phyloP scores from a whole-genome alignment of 192 early-diverging fungal species.

The Chytriomyces sp. region DNA sequence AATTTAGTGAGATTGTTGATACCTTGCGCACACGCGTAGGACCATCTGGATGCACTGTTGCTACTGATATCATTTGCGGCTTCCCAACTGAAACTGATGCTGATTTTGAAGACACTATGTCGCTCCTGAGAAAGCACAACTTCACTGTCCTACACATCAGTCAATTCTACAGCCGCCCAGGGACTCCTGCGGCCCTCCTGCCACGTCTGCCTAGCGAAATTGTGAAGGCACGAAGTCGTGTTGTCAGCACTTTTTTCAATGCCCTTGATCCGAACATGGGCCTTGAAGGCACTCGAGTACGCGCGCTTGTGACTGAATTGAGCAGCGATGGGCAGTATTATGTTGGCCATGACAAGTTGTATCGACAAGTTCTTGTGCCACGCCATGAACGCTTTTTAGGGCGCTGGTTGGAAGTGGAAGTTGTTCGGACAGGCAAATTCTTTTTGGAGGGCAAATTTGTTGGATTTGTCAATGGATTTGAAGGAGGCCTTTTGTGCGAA shows the following conservation, averaged over 20 bases:
- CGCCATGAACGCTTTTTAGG: constrained; percentile 44
- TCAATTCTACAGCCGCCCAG: constrained; percentile 62
- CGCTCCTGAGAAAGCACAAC: constrained; percentile 40
- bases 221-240: constrained; percentile 55
- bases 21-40: constrained; percentile 35
- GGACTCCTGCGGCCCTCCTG: constrained; percentile 62
- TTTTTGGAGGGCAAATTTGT: constrained; percentile 41
- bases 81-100: constrained; percentile 58
- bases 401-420: constrained; percentile 32
- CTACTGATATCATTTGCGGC: constrained; percentile 64
- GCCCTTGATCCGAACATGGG: constrained; percentile 41
- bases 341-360: constrained; percentile 58
- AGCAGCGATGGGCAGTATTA: constrained; percentile 47
- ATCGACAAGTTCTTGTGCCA: constrained; percentile 55
- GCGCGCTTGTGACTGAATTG: constrained; percentile 53
- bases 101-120: constrained; percentile 57
- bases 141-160: constrained; percentile 62
- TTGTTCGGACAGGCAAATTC: constrained; percentile 47
- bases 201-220: constrained; percentile 40
- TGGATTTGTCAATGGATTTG: constrained; percentile 4
- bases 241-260: constrained; percentile 48
- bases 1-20: constrained; percentile 49
- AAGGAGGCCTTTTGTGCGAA: background rate
- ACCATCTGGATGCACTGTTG: constrained; percentile 47
- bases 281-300: constrained; percentile 27